Conservation (phyloP, 495 filamentous ascomycete genomes). For the Hypoxylon fragiforme region DNA sequence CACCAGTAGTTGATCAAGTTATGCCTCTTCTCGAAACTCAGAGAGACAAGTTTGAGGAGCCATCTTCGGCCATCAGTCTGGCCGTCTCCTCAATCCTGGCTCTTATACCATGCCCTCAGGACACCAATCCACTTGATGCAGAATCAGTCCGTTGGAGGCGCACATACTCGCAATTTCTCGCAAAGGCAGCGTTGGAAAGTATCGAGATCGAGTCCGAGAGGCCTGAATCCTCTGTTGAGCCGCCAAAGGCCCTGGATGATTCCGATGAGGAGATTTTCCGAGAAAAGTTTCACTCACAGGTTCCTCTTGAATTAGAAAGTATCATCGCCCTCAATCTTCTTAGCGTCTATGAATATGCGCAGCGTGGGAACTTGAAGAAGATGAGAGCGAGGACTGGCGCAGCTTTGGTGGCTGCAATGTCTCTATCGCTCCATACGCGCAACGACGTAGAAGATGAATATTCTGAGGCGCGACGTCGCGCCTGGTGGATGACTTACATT, state of each 20-base stretch:
- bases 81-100: slow-evolving; percentile 60
- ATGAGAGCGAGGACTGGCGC: slow-evolving; percentile 63
- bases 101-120: slow-evolving; percentile 58
- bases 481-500: slow-evolving; percentile 70
- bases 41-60: slow-evolving; percentile 47
- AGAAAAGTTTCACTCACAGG: slow-evolving; percentile 53
- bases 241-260: slow-evolving; percentile 54
- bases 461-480: slow-evolving; percentile 57
- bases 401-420: slow-evolving; percentile 57
- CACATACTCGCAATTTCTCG: slow-evolving; percentile 57
- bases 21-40: slow-evolving; percentile 48
- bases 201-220: slow-evolving; percentile 62
- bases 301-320: slow-evolving; percentile 58
- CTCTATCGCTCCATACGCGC: slow-evolving; percentile 54
- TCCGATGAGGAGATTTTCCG: slow-evolving; percentile 48
- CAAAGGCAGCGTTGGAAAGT: slow-evolving; percentile 55
- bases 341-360: slow-evolving; percentile 63
- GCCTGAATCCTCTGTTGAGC: slow-evolving; percentile 56
- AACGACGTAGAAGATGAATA: slow-evolving; percentile 53
- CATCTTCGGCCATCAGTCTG: slow-evolving; percentile 58
- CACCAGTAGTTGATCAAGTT: slow-evolving; percentile 49
- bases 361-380: slow-evolving; percentile 63
- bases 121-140: slow-evolving; percentile 48
- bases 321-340: slow-evolving; percentile 60
- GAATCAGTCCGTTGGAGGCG: slow-evolving; percentile 55